Evolutionary conservation across 2,329 filamentous ascomycete species (phyloP).

Genomic region (Pseudogymnoascus sp.): DNA sequence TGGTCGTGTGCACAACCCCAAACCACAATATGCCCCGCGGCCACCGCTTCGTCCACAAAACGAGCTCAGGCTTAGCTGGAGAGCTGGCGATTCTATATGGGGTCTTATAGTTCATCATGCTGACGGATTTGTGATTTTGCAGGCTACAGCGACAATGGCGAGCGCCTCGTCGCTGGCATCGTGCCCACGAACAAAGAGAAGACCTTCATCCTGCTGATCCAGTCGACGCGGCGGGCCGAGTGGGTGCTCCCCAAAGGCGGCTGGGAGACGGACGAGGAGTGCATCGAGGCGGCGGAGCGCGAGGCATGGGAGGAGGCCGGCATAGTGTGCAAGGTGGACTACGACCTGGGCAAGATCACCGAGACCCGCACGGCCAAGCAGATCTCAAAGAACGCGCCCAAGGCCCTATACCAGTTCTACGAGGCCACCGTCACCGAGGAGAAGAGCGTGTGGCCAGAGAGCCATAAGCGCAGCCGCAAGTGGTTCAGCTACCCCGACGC

Average conservation of each 20-base stretch:
- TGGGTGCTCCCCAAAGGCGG: slow-evolving; percentile 98
- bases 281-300: slow-evolving; percentile 71
- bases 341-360: slow-evolving; percentile 76
- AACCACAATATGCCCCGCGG: neutral
- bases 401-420: slow-evolving; percentile 68
- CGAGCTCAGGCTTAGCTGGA: neutral
- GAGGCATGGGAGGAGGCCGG: slow-evolving; percentile 99
- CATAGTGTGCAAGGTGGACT: slow-evolving; percentile 74
- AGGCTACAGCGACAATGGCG: slow-evolving; percentile 90
- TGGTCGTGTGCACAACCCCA: neutral
- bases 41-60: neutral
- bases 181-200: slow-evolving; percentile 84
- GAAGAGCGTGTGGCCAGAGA: slow-evolving; percentile 85
- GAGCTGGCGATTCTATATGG: slow-evolving; percentile 17
- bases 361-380: slow-evolving; percentile 77
- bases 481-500: slow-evolving; percentile 87
- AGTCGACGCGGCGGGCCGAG: slow-evolving; percentile 72
- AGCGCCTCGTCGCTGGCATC: slow-evolving; percentile 89
- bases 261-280: slow-evolving; percentile 92
- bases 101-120: slow-evolving; percentile 15
- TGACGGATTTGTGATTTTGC: slow-evolving; percentile 24
- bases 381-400: slow-evolving; percentile 51
- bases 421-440: slow-evolving; percentile 83
- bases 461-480: slow-evolving; percentile 77
- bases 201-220: slow-evolving; percentile 74